These are phyloP conservation scores for Kwoniella heveanensis DNA, from an alignment of 768 basidiomycete species.

Conservation along the genomic window DNA sequence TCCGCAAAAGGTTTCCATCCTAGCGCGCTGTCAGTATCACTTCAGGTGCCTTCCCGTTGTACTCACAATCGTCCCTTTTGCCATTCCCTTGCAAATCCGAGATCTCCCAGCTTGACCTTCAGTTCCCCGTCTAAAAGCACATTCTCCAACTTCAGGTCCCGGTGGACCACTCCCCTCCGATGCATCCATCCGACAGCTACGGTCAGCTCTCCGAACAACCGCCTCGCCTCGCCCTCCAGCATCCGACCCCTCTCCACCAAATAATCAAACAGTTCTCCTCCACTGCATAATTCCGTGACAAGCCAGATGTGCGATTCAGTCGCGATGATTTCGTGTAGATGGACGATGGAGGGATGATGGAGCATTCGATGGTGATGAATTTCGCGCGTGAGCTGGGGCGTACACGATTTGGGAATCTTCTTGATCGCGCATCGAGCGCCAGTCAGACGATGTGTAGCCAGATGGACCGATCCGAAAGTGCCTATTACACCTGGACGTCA, in stretches of 20 bases:
- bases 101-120: slow-evolving; percentile 88
- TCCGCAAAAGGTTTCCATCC: slow-evolving; percentile 92
- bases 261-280: slow-evolving; percentile 97
- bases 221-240: slow-evolving; percentile 76
- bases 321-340: slow-evolving; percentile 96
- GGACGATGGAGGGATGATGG: slow-evolving; percentile 92
- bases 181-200: slow-evolving; percentile 93
- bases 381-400: slow-evolving; percentile 88
- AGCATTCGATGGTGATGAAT: slow-evolving; percentile 97
- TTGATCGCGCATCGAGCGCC: slow-evolving; percentile 93
- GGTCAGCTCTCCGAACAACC: slow-evolving; percentile 93
- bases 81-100: slow-evolving; percentile 90
- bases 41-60: not conserved
- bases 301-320: slow-evolving; percentile 96
- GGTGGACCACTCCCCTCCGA: slow-evolving; percentile 87
- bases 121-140: slow-evolving; percentile 87
- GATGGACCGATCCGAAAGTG: slow-evolving; percentile 90
- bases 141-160: slow-evolving; percentile 96
- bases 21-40: slow-evolving; percentile 64
- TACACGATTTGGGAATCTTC: slow-evolving; percentile 90
- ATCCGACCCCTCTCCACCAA: slow-evolving; percentile 91
- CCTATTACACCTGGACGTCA: slow-evolving; percentile 60
- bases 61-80: slow-evolving; percentile 49
- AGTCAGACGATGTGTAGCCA: slow-evolving; percentile 91
- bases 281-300: slow-evolving; percentile 92